Percentiles rank a stretch among this genome's conserved stretches.
Evolutionary conservation across 805 yeast genomes (phyloP).

Genomic region (Allodekkera sacchari): DNA sequence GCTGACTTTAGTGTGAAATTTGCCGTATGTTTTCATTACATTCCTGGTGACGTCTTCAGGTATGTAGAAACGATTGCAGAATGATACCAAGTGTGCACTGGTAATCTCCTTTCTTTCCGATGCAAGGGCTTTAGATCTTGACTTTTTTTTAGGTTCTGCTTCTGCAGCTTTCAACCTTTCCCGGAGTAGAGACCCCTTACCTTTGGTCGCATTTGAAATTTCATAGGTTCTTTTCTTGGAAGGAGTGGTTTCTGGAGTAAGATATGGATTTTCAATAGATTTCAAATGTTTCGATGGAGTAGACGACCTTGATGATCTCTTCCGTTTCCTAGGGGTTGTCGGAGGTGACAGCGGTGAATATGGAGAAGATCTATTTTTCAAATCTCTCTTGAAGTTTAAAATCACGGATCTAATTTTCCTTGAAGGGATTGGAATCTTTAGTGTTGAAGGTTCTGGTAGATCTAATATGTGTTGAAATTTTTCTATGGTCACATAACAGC

Average conservation of each 20-base stretch:
- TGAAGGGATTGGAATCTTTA: constrained; percentile 52
- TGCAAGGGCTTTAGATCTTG: neutral
- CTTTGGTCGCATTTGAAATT: neutral
- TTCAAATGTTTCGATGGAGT: neutral
- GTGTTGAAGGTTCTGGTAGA: constrained; percentile 40
- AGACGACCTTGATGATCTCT: constrained; percentile 1
- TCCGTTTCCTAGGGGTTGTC: constrained; percentile 13
- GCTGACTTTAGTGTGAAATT: constrained; percentile 43
- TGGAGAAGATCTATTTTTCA: constrained; percentile 19
- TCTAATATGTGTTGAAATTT: constrained; percentile 33
- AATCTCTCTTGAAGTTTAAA: constrained; percentile 35
- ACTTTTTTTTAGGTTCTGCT: neutral
- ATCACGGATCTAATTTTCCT: constrained; percentile 32
- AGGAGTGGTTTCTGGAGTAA: constrained; percentile 17
- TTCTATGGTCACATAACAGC: constrained; percentile 56
- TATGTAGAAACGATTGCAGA: constrained; percentile 58
- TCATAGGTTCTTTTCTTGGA: neutral
- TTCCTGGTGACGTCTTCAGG: constrained; percentile 44
- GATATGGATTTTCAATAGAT: constrained; percentile 2
- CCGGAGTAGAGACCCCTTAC: neutral
- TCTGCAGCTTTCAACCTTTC: constrained; percentile 3
- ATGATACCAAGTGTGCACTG: constrained; percentile 33
- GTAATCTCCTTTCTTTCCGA: constrained; percentile 11
- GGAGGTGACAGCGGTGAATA: constrained; percentile 4
- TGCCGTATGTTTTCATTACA: constrained; percentile 41